Evolutionary conservation across 176 grass and related monocot species (phyloP).

Genomic region (Zoysia japonica): DNA sequence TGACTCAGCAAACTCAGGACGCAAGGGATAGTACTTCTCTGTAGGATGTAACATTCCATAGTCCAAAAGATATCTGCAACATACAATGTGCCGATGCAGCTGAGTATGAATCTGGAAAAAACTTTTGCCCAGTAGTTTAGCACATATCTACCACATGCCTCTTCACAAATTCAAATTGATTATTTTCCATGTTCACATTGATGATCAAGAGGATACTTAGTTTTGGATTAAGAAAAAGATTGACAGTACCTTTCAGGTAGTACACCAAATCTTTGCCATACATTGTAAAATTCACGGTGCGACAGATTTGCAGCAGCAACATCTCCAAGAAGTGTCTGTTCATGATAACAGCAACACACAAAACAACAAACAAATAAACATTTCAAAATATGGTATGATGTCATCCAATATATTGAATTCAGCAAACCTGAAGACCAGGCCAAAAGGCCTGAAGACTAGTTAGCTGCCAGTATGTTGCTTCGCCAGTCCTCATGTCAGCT

Average conservation of each 20-base stretch:
- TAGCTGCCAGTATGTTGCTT: slow-evolving; percentile 98
- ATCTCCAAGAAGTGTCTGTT: slow-evolving; percentile 90
- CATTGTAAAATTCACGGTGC: slow-evolving; percentile 89
- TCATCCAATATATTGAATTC: slow-evolving; percentile 27
- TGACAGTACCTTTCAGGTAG: slow-evolving; percentile 81
- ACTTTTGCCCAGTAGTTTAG: slow-evolving; percentile 1
- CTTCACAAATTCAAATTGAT: not conserved
- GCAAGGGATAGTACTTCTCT: slow-evolving; percentile 95
- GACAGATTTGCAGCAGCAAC: slow-evolving; percentile 89
- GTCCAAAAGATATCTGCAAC: slow-evolving; percentile 91
- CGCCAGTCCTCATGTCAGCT: slow-evolving; percentile 92
- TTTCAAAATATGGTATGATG: slow-evolving; percentile 23
- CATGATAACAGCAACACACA: slow-evolving; percentile 37
- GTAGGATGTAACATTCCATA: slow-evolving; percentile 80
- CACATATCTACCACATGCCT: not conserved
- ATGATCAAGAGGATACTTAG: not conserved
- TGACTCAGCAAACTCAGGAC: slow-evolving; percentile 95
- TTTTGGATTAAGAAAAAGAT: not conserved
- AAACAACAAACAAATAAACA: slow-evolving; percentile 27
- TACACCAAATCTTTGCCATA: slow-evolving; percentile 94
- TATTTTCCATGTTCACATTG: not conserved
- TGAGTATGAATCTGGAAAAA: slow-evolving; percentile 21
- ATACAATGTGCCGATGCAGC: slow-evolving; percentile 19
- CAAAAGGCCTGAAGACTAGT: slow-evolving; percentile 99
- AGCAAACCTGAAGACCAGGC: slow-evolving; percentile 94